Conservation (phyloP, 768 basidiomycete species). For the Russula compacta region DNA sequence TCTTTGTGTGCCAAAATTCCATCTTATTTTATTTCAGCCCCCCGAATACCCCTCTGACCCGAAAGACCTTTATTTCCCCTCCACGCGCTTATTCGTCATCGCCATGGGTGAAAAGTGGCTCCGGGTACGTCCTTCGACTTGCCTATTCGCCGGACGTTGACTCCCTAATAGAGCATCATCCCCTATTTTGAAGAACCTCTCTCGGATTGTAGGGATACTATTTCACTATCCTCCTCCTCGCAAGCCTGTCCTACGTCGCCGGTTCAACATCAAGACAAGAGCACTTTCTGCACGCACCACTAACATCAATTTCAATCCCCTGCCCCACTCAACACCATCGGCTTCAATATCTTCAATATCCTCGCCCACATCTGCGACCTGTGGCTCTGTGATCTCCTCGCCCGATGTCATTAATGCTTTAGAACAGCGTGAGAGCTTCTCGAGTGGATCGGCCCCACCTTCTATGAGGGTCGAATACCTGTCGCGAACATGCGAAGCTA, state of each 20-base stretch:
- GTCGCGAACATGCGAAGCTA: not conserved
- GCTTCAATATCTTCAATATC: not conserved
- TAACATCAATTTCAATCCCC: not conserved
- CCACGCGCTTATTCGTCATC: not conserved
- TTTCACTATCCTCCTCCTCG: not conserved
- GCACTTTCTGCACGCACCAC: not conserved
- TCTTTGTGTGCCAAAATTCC: not conserved
- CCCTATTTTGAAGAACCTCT: constrained; percentile 3
- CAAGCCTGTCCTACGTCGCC: constrained; percentile 1
- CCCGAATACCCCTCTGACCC: not conserved
- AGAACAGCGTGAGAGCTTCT: not conserved
- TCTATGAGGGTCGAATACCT: not conserved
- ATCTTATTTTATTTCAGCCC: not conserved
- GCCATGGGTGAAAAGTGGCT: not conserved
- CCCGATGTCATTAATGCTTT: not conserved
- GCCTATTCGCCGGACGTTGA: not conserved
- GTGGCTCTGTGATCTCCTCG: not conserved
- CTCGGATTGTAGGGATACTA: not conserved
- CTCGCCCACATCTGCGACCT: not conserved
- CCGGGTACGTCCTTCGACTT: not conserved
- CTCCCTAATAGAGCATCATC: not conserved
- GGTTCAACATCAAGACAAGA: not conserved
- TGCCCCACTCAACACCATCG: not conserved
- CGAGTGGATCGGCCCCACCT: not conserved
- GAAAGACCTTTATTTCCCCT: constrained; percentile 11